Conservation (phyloP, 106 monocot species). For the Vanilla planifolia region DNA sequence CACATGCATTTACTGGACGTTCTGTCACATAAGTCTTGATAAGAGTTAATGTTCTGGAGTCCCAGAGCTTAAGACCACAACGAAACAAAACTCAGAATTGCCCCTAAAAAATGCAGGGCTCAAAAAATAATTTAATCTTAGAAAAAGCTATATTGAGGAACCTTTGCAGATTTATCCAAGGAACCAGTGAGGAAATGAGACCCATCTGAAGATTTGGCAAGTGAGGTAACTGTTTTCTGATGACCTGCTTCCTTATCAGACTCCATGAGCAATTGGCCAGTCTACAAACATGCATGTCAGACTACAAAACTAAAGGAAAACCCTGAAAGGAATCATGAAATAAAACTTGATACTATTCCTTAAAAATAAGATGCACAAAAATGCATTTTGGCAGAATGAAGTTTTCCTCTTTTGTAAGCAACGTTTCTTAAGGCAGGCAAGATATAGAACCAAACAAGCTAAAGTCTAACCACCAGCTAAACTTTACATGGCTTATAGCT, state of each 20-base stretch:
- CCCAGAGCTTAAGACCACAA: slow-evolving; percentile 68
- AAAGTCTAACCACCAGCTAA: too few species aligned
- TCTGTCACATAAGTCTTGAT: slow-evolving; percentile 83
- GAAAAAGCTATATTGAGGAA: slow-evolving; percentile 9
- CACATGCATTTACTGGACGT: slow-evolving; percentile 82
- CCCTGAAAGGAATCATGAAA: not conserved
- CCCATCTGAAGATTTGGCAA: slow-evolving; percentile 74
- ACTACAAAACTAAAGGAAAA: not conserved
- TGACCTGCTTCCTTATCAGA: slow-evolving; percentile 84
- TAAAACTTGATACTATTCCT: not conserved
- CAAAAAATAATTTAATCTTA: not conserved
- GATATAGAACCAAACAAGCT: too few species aligned
- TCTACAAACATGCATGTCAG: slow-evolving; percentile 37
- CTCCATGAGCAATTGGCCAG: slow-evolving; percentile 73
- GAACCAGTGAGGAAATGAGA: slow-evolving; percentile 95
- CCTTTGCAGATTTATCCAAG: slow-evolving; percentile 91
- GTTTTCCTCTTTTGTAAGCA: too few species aligned
- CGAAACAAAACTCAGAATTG: not conserved
- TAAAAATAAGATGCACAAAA: not conserved
- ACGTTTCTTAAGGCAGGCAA: too few species aligned
- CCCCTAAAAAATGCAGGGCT: not conserved
- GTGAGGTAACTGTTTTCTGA: slow-evolving; percentile 65
- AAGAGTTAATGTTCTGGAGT: slow-evolving; percentile 73
- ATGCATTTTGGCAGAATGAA: not conserved
- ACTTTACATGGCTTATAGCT: too few species aligned